Conservation (phyloP, 2,329 filamentous ascomycete genomes). For the Plectosphaerella plurivora region DNA sequence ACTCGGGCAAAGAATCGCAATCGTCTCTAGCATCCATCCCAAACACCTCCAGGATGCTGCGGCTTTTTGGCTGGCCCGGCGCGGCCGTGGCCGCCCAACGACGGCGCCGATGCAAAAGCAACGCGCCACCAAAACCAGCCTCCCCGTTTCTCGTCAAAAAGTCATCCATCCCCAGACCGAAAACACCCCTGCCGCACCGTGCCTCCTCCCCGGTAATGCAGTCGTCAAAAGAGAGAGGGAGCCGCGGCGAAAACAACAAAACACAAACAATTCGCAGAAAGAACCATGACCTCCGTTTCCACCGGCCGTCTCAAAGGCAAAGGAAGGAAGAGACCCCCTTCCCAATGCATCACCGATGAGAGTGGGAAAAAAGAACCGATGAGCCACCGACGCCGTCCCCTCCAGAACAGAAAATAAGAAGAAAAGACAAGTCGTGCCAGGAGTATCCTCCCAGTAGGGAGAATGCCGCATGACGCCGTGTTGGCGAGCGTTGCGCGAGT, state of each 20-base stretch:
- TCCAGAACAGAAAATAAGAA: background rate
- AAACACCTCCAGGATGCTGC: background rate
- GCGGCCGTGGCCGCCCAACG: background rate
- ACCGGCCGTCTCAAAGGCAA: slow-evolving; percentile 7
- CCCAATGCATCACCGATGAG: slow-evolving; percentile 12
- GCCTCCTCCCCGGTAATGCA: background rate
- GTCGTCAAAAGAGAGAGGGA: background rate
- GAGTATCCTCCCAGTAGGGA: slow-evolving; percentile 2
- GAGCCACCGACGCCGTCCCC: slow-evolving; percentile 2
- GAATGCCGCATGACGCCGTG: slow-evolving; percentile 4
- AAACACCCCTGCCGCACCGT: slow-evolving; percentile 3
- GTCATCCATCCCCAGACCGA: background rate
- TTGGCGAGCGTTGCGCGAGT: background rate
- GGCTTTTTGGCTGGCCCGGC: background rate
- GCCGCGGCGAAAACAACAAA: slow-evolving; percentile 1
- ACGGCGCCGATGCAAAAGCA: background rate
- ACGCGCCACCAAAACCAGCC: background rate
- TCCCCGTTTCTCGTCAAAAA: background rate
- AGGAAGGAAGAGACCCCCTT: slow-evolving; percentile 7
- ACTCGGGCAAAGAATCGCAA: background rate
- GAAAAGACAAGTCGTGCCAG: slow-evolving; percentile 4
- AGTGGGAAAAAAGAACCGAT: slow-evolving; percentile 3
- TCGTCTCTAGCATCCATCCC: background rate
- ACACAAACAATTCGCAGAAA: background rate
- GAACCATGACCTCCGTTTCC: slow-evolving; percentile 1